These are phyloP conservation scores for Lachnellula cervina DNA, from an alignment of 2,329 filamentous ascomycete genomes.

Conservation along the genomic window DNA sequence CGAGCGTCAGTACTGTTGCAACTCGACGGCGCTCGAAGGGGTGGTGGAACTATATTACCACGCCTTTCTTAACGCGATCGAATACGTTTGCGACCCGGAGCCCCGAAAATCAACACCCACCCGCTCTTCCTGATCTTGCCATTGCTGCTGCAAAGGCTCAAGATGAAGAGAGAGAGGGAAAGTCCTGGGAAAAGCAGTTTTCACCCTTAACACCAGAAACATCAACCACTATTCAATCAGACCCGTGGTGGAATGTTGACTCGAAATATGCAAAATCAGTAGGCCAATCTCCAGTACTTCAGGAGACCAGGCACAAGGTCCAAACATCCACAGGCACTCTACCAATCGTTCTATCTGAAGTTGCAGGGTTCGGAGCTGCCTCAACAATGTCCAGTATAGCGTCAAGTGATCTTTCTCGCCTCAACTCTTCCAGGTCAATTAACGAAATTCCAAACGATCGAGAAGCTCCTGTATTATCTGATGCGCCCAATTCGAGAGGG, in stretches of 20 bases:
- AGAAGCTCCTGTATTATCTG: slow-evolving; percentile 14
- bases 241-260: slow-evolving; percentile 36
- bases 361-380: slow-evolving; percentile 11
- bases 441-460: slow-evolving; percentile 8
- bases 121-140: slow-evolving; percentile 32
- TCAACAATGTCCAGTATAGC: slow-evolving; percentile 12
- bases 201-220: slow-evolving; percentile 29
- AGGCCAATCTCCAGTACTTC: slow-evolving; percentile 15
- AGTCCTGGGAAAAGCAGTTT: slow-evolving; percentile 32
- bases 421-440: slow-evolving; percentile 1
- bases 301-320: slow-evolving; percentile 25
- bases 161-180: slow-evolving; percentile 18
- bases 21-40: slow-evolving; percentile 53
- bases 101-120: slow-evolving; percentile 14
- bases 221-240: slow-evolving; percentile 27
- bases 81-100: slow-evolving; percentile 29
- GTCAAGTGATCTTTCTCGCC: slow-evolving; percentile 7
- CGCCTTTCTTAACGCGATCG: slow-evolving; percentile 52
- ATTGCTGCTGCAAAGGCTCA: slow-evolving; percentile 28
- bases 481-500: slow-evolving; percentile 10
- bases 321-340: slow-evolving; percentile 25
- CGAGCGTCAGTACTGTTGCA: slow-evolving; percentile 27
- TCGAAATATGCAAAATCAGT: slow-evolving; percentile 15
- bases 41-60: slow-evolving; percentile 75
- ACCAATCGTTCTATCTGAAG: slow-evolving; percentile 23